Evolutionary conservation across 306 rosid species (phyloP), one percentile per base, ranked within the genome.

Genomic region (Lathyrus sativus): DNA sequence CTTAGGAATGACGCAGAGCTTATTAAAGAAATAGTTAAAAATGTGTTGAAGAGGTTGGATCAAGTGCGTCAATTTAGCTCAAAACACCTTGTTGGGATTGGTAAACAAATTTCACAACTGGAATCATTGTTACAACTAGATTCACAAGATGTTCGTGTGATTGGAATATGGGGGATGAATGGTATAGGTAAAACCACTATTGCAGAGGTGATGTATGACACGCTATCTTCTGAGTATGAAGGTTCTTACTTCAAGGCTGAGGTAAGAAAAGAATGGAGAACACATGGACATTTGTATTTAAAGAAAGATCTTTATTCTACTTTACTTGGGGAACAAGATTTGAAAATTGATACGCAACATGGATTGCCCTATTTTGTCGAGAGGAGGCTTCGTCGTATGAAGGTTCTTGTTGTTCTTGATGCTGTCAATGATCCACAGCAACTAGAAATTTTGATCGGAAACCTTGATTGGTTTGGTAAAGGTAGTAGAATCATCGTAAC

Each of bases 91-190:
- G 10, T 72, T 9, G 71, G 78, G 51, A 68, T 72, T 61, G 42
- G 24, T 3, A 24, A 24, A 51, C 60, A 11, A 33, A 68, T 73
- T 26, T n/a, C 66, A 28, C 44, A 19, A 10, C 13, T 78, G 13
- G 74, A 78, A 49, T 72, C 61, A 4, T 18, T 72, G 49, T 26
- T 78, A 9, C 33, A 37, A 4, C 1, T 9, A 33, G 54, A 14
- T 0, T 55, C 42, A 4, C 0, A 2, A 4, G 38, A 18, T 62
- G 75, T 68, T 0, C 46, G 12, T 0, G 3, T 64, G 2, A 17
- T 78, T 35, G 78, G 78, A 26, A 73, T 78, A 1, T 67, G 75
- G 75, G 78, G 72, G 4, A 67, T 78, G 56, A 65, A 62, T 1
- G 75, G 78, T 1, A 33, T 73, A 0, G 73, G 78, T 5, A 74